Evolutionary conservation across 106 monocot genomes (phyloP), one percentile per base, ranked within the genome.

Genomic region (Dendrobium nobile): DNA sequence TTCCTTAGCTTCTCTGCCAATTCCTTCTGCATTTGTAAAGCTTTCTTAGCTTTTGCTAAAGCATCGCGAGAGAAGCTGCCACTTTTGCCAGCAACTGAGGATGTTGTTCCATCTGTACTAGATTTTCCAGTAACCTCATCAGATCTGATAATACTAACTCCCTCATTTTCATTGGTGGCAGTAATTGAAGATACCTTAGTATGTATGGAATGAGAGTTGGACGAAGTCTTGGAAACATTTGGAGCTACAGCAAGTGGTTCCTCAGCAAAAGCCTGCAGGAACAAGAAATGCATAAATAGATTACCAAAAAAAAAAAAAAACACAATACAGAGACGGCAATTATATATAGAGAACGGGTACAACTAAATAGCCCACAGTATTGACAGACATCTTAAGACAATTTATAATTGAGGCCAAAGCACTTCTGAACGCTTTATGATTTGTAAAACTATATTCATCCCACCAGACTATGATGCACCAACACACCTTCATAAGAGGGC

Each of bases 111-210:
- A 94, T 95, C 98, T 98, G 94, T 95, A 95, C 98, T 98, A 84
- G 86, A 98, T 90, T 98, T 98, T 89, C 91, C 95, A 95, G 87
- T 83, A 98, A 98, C 91, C 85, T 91, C 95, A 85, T 98, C 98
- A 98, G 98, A 91, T 87, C 98, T 95, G 92, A 72, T 89, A 98
- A 95, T 85, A 92, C 88, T 94, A 90, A 92, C 91, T 92, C 94
- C 93, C 89, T 96, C 94, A 91, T 99, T 94, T 95, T 92, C 90
- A 99, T 92, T 98, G 88, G 87, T 94, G 88, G 92, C 91, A 91
- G 89, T 91, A 88, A 92, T 87, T 87, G 91, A 92, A 88, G 88
- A 94, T 89, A 98, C 98, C 94, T 98, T 98, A 77, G 79, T 81
- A 77, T 86, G 86, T 81, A 82, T 37, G 22, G 80, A 73, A 83